Conservation (phyloP, 306 rosid species). For the Casuarina glauca region DNA sequence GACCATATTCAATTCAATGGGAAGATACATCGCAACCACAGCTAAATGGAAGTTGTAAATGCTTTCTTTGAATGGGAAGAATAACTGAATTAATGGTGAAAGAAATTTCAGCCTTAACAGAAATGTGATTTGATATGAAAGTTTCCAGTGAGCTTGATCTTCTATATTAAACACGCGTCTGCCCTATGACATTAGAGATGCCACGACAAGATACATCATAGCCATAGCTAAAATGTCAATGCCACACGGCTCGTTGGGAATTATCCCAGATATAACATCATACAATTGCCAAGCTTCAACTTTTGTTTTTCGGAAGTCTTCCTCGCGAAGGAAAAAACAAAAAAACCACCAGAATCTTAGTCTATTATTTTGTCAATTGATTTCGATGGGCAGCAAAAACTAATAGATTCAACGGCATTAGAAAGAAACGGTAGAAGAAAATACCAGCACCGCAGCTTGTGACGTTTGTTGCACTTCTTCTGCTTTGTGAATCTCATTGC, state of each 20-base stretch:
- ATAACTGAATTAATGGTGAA: too few species aligned
- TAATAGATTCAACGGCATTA: slow-evolving; percentile 12
- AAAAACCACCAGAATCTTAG: background rate
- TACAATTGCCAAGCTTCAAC: background rate
- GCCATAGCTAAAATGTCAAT: background rate
- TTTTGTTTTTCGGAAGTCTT: background rate
- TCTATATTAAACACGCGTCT: too few species aligned
- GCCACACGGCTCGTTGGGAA: background rate
- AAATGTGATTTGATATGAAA: too few species aligned
- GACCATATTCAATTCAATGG: background rate
- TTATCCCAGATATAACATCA: background rate
- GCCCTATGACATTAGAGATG: too few species aligned
- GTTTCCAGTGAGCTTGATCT: too few species aligned
- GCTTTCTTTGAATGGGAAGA: too few species aligned
- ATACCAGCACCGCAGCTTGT: slow-evolving; percentile 86
- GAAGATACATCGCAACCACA: background rate
- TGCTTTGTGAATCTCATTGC: slow-evolving; percentile 46
- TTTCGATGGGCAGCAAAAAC: background rate
- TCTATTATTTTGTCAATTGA: slow-evolving; percentile 9
- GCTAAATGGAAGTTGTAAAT: too few species aligned
- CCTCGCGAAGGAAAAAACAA: background rate
- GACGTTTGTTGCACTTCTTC: slow-evolving; percentile 60
- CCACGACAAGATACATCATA: background rate
- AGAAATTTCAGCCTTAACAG: too few species aligned
- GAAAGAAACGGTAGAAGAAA: slow-evolving; percentile 10